These are phyloP conservation scores for Nemania sp. DNA, from an alignment of 2,329 filamentous ascomycete species.

Conservation along the genomic window DNA sequence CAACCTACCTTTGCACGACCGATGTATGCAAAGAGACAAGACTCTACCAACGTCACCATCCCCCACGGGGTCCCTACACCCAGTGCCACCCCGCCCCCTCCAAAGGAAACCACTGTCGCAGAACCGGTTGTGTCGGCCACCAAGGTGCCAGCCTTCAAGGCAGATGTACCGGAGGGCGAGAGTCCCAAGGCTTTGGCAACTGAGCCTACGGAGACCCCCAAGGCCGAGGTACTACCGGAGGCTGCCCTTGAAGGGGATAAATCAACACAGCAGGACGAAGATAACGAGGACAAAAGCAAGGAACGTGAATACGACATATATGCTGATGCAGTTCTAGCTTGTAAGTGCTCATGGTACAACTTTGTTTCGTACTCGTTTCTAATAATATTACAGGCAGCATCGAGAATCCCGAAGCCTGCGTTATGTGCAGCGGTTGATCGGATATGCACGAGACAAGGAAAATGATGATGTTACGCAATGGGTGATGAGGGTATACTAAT, in stretches of 20 bases:
- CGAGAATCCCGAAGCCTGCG: conserved; percentile 90
- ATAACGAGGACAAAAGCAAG: conserved; percentile 70
- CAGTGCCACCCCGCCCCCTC: conserved; percentile 66
- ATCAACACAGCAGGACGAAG: conserved; percentile 67
- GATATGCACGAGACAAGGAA: conserved; percentile 8
- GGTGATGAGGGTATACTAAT: conserved; percentile 31
- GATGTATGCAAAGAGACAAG: conserved; percentile 64
- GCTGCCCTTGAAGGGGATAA: conserved; percentile 57
- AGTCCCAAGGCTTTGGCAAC: conserved; percentile 78
- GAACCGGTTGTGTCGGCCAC: conserved; percentile 60
- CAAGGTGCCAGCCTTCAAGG: conserved; percentile 72
- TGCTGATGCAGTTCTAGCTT: conserved; percentile 86
- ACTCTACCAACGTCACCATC: conserved; percentile 44
- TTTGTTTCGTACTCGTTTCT: conserved; percentile 28
- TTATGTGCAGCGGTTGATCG: conserved; percentile 92
- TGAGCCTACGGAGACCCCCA: conserved; percentile 66
- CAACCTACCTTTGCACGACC: conserved; percentile 67
- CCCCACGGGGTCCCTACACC: conserved; percentile 71
- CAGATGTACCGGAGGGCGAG: conserved; percentile 75
- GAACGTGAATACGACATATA: conserved; percentile 91
- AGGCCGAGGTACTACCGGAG: conserved; percentile 68
- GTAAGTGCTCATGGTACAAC: conserved; percentile 56
- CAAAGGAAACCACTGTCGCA: conserved; percentile 45
- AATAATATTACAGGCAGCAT: conserved; percentile 72
- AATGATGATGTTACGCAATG: conserved; percentile 34